Evolutionary conservation across 768 basidiomycete species (phyloP).

Genomic region (Naganishia vaughanmartiniae): DNA sequence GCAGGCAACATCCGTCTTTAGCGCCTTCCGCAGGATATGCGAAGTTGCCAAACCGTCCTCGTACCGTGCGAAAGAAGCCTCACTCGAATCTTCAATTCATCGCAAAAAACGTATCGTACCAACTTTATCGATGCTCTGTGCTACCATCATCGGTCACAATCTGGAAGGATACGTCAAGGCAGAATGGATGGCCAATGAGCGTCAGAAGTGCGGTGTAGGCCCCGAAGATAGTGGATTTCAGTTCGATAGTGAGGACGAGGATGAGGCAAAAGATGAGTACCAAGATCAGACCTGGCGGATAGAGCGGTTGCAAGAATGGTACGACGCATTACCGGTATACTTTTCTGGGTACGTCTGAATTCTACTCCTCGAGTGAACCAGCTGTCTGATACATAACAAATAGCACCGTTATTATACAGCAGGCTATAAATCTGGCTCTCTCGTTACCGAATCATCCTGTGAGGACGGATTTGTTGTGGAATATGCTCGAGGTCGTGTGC

Average conservation of each 20-base stretch:
- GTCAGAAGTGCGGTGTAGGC: neutral
- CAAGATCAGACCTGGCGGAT: conserved; percentile 21
- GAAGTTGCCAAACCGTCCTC: conserved; percentile 9
- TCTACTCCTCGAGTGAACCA: neutral
- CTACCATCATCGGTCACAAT: conserved; percentile 7
- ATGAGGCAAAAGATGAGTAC: conserved; percentile 4
- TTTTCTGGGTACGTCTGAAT: neutral
- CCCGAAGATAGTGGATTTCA: conserved; percentile 16
- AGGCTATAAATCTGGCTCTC: neutral
- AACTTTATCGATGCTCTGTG: conserved; percentile 3
- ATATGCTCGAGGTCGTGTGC: conserved; percentile 2
- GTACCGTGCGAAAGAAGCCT: neutral
- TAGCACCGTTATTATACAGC: conserved; percentile 12
- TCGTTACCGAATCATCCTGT: conserved; percentile 5
- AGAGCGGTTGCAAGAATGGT: conserved; percentile 25
- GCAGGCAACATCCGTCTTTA: conserved; percentile 12
- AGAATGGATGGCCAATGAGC: conserved; percentile 11
- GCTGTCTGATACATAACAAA: neutral
- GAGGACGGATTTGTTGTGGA: conserved; percentile 14
- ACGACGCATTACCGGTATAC: conserved; percentile 15
- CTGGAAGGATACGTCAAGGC: conserved; percentile 23
- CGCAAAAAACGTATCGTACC: neutral
- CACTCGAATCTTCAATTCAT: neutral
- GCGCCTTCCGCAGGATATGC: conserved; percentile 13
- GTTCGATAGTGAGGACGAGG: neutral